Evolutionary conservation across 2,329 filamentous ascomycete genomes (phyloP).

Genomic region (Ophiostoma ips): DNA sequence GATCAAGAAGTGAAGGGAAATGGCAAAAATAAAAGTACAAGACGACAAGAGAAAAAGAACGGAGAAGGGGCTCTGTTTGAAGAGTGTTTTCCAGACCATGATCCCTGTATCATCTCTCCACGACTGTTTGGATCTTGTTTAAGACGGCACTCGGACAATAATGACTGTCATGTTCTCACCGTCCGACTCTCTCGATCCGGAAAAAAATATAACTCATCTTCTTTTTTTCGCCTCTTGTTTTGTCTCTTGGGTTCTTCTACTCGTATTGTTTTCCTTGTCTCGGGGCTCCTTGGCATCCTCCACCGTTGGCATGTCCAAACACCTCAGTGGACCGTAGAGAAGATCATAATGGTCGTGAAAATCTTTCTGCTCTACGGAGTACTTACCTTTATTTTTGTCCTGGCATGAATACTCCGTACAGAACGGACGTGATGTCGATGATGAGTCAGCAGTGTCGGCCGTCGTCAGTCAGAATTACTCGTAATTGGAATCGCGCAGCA

Average conservation of each 20-base stretch:
- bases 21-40: neutral
- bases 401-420: neutral
- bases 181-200: neutral
- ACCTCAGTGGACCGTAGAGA: no score
- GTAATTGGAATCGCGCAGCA: neutral
- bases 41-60: neutral
- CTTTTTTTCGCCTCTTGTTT: neutral
- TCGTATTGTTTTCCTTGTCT: neutral
- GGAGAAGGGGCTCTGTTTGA: slow-evolving; percentile 16
- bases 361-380: no score
- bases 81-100: slow-evolving; percentile 15
- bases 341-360: no score
- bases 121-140: slow-evolving; percentile 10
- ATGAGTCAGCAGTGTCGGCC: no score
- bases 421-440: no score
- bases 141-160: slow-evolving; percentile 8
- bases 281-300: no score
- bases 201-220: neutral
- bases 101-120: slow-evolving; percentile 20
- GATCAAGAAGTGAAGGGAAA: no score
- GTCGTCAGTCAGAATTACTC: no score
- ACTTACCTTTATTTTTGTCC: no score
- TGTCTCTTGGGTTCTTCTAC: neutral
- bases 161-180: neutral
- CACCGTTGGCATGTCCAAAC: no score